These are phyloP conservation scores for Bruguiera hainesii DNA, from an alignment of 441 rosid species.

Conservation along the genomic window DNA sequence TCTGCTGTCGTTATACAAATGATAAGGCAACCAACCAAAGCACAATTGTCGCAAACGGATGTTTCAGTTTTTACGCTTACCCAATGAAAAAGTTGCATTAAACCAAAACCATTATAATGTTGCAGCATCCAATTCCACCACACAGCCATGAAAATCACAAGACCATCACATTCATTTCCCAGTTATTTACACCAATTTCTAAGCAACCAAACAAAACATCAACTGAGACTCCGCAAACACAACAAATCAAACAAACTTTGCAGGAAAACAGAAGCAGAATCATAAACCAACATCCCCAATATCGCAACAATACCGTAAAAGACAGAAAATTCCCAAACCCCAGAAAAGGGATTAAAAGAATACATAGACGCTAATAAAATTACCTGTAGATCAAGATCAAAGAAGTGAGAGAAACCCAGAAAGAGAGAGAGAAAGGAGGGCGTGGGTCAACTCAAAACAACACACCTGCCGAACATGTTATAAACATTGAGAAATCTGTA, in stretches of 20 bases:
- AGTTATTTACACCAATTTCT: conserved; percentile 6
- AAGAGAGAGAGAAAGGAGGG: no score
- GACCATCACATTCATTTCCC: background rate
- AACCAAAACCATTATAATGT: background rate
- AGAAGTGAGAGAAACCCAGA: background rate
- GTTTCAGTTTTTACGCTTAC: background rate
- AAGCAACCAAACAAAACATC: background rate
- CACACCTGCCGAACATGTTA: background rate
- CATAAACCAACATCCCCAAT: no score
- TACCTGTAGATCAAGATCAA: conserved; percentile 1
- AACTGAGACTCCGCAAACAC: background rate
- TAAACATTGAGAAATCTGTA: background rate
- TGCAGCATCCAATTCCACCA: no score
- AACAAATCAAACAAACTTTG: conserved; percentile 9
- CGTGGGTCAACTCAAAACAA: no score
- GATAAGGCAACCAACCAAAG: background rate
- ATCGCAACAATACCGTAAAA: no score
- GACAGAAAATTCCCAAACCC: no score
- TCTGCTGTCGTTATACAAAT: background rate
- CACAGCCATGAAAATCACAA: background rate
- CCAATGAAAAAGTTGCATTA: background rate
- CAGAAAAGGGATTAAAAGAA: conserved; percentile 1
- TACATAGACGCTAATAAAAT: background rate
- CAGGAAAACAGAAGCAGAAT: background rate
- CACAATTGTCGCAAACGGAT: background rate